A percentile compares a stretch with the other conserved stretches of the same genome.
These are phyloP conservation scores for Syzygium oleosum DNA, from an alignment of 345 rosid genomes.

Conservation along the genomic window DNA sequence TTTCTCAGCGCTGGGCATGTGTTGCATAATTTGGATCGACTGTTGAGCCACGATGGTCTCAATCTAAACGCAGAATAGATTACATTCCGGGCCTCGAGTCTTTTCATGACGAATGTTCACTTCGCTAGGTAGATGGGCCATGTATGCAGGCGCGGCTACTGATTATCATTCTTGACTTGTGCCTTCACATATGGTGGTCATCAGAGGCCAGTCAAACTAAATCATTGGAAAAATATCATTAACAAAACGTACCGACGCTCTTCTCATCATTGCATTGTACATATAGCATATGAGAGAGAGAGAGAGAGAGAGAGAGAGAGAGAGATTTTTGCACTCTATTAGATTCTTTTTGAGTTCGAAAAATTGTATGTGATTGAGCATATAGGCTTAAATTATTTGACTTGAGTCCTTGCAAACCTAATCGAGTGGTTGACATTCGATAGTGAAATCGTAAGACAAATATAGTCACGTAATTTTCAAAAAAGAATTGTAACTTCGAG, in stretches of 20 bases:
- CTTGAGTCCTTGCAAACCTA: background rate
- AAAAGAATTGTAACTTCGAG: background rate
- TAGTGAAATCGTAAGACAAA: background rate
- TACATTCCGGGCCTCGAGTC: background rate
- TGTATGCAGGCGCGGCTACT: no score
- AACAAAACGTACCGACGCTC: background rate
- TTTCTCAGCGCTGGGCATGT: background rate
- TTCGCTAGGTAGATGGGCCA: no score
- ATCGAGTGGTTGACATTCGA: background rate
- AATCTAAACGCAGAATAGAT: background rate
- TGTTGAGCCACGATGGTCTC: background rate
- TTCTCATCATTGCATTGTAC: background rate
- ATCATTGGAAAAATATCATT: background rate
- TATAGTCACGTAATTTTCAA: background rate
- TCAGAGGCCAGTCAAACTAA: background rate
- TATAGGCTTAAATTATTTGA: background rate
- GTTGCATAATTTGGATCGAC: background rate
- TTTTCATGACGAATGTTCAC: no score
- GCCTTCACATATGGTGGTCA: background rate
- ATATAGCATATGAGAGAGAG: background rate
- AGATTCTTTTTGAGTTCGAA: background rate
- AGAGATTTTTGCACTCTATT: background rate
- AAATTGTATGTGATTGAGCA: background rate
- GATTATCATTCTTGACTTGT: background rate
- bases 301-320: background rate